Evolutionary conservation across 139 green algal species (phyloP), one percentile per base, ranked within the genome.

Genomic region (Edaphochlamys debaryana): DNA sequence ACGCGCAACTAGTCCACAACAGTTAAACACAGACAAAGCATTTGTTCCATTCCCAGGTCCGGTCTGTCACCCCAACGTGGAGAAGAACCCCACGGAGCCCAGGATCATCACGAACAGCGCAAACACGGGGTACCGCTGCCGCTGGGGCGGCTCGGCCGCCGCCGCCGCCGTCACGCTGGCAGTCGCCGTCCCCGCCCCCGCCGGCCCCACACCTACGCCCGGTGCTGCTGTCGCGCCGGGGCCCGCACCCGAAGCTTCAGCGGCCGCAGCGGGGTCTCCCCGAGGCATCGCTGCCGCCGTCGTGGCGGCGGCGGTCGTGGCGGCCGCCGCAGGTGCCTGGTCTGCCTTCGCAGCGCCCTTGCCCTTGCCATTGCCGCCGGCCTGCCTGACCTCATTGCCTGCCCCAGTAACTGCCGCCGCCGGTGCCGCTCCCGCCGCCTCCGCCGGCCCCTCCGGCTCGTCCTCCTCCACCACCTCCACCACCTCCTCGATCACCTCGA

Each of bases 11-110:
- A 9, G 48, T 54, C 11, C 15, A 9, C 50, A 4, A 4, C 64
- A n/a, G n/a, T n/a, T n/a, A n/a, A n/a, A n/a, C n/a, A n/a, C n/a
- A n/a, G n/a, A n/a, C n/a, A n/a, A n/a, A n/a, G n/a, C n/a, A n/a
- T n/a, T n/a, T n/a, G n/a, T n/a, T n/a, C n/a, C n/a, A n/a, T n/a
- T n/a, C n/a, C n/a, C n/a, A n/a, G n/a, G n/a, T n/a, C n/a, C n/a
- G n/a, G n/a, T 69, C 30, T 15, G 34, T 52, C 20, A 72, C 2
- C 67, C 67, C 25, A 82, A 42, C 23, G 42, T 74, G 0, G 76
- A 66, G 63, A 73, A 73, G 60, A 82, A 73, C 3, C 63, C 76
- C 32, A 73, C 76, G 0, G 76, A 66, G 13, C 76, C 76, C 32
- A 82, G 32, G 0, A 73, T 40, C 76, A 74, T 73, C 4, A 73